These are phyloP conservation scores for Solanum chmielewskii DNA, from an alignment of 257 asterid species.

Conservation along the genomic window DNA sequence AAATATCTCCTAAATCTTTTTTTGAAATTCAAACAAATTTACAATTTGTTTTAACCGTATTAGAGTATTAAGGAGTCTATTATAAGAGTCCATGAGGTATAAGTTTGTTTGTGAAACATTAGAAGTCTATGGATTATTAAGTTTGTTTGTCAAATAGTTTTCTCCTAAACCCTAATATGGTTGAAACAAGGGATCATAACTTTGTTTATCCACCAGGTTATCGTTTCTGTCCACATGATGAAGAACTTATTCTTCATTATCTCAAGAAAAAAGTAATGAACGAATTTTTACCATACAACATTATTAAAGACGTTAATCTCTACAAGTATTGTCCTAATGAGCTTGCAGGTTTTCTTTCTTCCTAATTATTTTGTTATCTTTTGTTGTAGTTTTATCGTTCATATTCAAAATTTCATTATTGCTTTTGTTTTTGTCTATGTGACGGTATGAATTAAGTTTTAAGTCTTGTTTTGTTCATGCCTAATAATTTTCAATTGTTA, in stretches of 20 bases:
- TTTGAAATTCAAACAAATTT: no score
- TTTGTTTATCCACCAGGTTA: background rate
- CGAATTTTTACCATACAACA: background rate
- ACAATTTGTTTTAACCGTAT: background rate
- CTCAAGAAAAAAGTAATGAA: background rate
- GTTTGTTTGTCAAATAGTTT: background rate
- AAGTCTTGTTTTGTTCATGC: no score
- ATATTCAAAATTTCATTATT: no score
- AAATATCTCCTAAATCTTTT: no score
- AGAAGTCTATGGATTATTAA: no score
- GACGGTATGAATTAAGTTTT: no score
- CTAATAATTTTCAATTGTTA: no score
- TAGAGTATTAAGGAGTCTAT: background rate
- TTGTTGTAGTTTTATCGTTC: no score
- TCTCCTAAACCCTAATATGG: background rate
- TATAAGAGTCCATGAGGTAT: background rate
- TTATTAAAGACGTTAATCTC: background rate
- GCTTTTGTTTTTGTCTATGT: no score
- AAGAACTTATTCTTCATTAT: background rate
- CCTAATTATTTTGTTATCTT: no score
- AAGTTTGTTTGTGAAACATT: no score
- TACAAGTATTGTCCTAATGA: background rate
- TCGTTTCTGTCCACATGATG: conserved; percentile 1
- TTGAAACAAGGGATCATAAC: no score
- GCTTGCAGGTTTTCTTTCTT: background rate